Evolutionary conservation across 768 basidiomycete genomes (phyloP), one percentile per base, ranked within the genome.

Genomic region (Calocybe cyanea): DNA sequence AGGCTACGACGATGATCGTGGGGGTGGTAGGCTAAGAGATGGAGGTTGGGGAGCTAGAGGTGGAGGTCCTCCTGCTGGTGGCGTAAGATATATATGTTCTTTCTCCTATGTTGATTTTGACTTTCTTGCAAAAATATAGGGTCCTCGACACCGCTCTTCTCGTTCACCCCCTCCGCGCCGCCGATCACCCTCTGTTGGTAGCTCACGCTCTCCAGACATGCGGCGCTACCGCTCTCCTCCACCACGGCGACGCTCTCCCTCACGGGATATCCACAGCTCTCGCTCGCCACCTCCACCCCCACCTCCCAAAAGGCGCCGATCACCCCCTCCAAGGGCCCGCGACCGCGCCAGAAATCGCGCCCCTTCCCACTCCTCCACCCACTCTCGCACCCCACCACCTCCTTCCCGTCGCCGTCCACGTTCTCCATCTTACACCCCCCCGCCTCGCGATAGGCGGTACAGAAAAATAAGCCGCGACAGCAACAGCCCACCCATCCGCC

Each of bases 21-120:
- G 73, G 14, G 75, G 72, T 10, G 62, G 77, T 34, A 65, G 78
- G 21, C 85, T 83, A 49, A 66, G 71, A 32, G 83, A 84, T 9
- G 75, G 83, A 68, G 79, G 83, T 38, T 87, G 87, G 85, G 81
- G 86, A 43, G 67, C 62, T 8, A 70, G 86, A 55, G 83, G 83
- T 18, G 78, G 84, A 41, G 81, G 77, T 24, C 60, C 58, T 21
- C 55, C 57, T 32, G 60, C 65, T 34, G 62, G 67, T 24, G 60
- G 66, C 34, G 69, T 66, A 50, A 57, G 68, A 48, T 44, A 59
- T 52, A 24, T 61, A 50, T 38, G 17, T 17, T 21, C 20, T 9
- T 44, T 33, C 8, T 38, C 19, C 14, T 46, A 17, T 25, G 40
- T 34, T 10, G 37, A 39, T 40, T 30, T 43, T 63, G 9, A 47